Evolutionary conservation across 129 eudicot species (phyloP), one percentile per base, ranked within the genome.

Genomic region (Smallanthus sonchifolius): DNA sequence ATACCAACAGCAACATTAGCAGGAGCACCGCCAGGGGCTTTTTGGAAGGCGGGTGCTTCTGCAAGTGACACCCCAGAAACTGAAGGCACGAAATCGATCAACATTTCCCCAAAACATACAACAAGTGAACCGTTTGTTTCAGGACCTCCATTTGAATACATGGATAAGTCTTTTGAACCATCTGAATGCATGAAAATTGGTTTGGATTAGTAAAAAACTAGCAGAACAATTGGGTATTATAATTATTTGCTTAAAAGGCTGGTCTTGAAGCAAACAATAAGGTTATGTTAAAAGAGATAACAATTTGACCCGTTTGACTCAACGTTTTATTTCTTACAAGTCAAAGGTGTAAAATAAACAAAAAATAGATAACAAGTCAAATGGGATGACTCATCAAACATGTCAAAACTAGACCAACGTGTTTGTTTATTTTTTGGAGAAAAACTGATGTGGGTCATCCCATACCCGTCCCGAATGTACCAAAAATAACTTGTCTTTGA

Each of bases 1-100:
- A 92, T 70, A 48, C 97, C 87, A 62, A 89, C 97, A 69, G 97
- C 97, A 79, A 92, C 97, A 69, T 92, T 92, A 77, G 97, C 97
- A 69, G 97, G 96, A 65, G 97, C 97, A 72, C 97, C 97, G 38
- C 97, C 97, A 10, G 97, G 86, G 73, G 97, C 97, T 80, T 91
- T 88, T 43, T 85, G 77, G 68, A 91, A 91, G 65, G 86, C 84
- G 49, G 96, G 92, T 74, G 97, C 96, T 79, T 89, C 96, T 28
- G 97, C 97, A 64, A 89, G 87, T 32, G 97, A 86, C 76, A 92
- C 96, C 47, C 97, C 97, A 32, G 76, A 57, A 51, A 87, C 89
- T 0, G 97, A 78, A 36, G 97, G 97, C 67, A 92, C 96, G 40
- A 89, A 92, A 80, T 92, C 97, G 68, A 92, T 88, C 86, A 92